Percentiles rank a stretch among this genome's conserved stretches.
Conservation (phyloP, 768 basidiomycete species). For the Lyophyllum atratum region DNA sequence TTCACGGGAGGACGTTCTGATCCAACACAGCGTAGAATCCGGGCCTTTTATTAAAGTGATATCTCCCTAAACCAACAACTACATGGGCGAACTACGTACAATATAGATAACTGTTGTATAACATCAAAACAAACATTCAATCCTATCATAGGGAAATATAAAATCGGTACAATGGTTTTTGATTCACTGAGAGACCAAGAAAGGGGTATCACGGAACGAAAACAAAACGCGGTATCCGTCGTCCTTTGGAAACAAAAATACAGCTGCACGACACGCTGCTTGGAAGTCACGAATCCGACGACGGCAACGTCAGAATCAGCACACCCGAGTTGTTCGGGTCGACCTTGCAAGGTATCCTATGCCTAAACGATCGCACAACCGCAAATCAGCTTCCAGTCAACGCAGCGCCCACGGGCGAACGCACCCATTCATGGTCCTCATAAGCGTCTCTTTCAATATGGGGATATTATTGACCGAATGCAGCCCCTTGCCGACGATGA, state of each 20-base stretch:
- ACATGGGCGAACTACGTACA: too few relatives aligned
- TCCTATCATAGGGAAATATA: not conserved
- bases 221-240: not conserved
- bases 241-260: not conserved
- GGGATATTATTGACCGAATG: conserved; percentile 74
- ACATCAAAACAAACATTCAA: not conserved
- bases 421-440: conserved; percentile 72
- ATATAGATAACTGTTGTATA: not conserved
- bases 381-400: not conserved
- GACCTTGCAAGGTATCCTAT: conserved; percentile 65
- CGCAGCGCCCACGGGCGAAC: conserved; percentile 1
- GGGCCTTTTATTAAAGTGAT: too few relatives aligned
- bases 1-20: not conserved
- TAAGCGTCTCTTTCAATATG: conserved; percentile 82
- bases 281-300: not conserved
- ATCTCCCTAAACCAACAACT: not conserved
- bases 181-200: not conserved
- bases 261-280: not conserved
- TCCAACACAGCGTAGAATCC: too few relatives aligned
- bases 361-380: conserved; percentile 44
- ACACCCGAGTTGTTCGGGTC: conserved; percentile 79
- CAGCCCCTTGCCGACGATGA: conserved; percentile 75
- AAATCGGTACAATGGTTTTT: not conserved
- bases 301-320: conserved; percentile 49
- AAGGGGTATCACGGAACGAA: not conserved